phyloP scores from a whole-genome alignment of 2,329 filamentous ascomycete species.

The Fusarium sarcochroum region DNA sequence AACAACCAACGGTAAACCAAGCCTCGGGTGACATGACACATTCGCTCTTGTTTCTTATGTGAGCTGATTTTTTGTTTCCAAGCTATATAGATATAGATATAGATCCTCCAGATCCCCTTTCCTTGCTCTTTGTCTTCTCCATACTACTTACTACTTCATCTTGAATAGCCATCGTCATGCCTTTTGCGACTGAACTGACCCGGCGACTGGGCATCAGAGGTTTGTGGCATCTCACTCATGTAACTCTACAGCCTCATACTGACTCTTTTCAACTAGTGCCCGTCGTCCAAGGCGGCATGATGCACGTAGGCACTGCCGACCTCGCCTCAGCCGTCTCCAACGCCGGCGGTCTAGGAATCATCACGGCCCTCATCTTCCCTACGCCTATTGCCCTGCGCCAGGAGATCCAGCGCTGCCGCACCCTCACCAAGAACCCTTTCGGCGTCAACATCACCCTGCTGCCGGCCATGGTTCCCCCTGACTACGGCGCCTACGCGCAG shows the following conservation, averaged over 20 bases:
- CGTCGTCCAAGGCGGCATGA: slow-evolving; percentile 89
- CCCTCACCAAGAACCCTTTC: slow-evolving; percentile 84
- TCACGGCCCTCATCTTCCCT: slow-evolving; percentile 93
- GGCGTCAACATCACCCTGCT: slow-evolving; percentile 96
- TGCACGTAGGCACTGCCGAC: slow-evolving; percentile 87
- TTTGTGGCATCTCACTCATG: slow-evolving; percentile 41
- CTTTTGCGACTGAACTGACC: slow-evolving; percentile 70
- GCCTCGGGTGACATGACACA: background rate
- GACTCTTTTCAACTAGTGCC: slow-evolving; percentile 68
- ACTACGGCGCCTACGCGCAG: slow-evolving; percentile 93
- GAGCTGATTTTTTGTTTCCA: background rate
- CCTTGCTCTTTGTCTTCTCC: background rate
- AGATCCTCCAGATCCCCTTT: background rate
- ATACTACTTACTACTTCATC: background rate
- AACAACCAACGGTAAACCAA: slow-evolving; percentile 26
- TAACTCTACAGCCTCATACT: background rate
- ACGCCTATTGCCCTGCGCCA: slow-evolving; percentile 91
- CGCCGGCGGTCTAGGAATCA: slow-evolving; percentile 85
- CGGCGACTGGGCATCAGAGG: slow-evolving; percentile 69
- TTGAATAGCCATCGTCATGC: slow-evolving; percentile 58
- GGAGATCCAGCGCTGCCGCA: slow-evolving; percentile 90
- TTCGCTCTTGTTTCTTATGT: slow-evolving; percentile 4
- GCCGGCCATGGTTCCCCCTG: slow-evolving; percentile 87
- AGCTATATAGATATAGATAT: slow-evolving; percentile 1
- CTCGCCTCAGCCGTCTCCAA: slow-evolving; percentile 83